Percentiles rank a stretch among this genome's conserved stretches.
phyloP scores from a whole-genome alignment of 306 rosid species.

The Rosa rugosa region DNA sequence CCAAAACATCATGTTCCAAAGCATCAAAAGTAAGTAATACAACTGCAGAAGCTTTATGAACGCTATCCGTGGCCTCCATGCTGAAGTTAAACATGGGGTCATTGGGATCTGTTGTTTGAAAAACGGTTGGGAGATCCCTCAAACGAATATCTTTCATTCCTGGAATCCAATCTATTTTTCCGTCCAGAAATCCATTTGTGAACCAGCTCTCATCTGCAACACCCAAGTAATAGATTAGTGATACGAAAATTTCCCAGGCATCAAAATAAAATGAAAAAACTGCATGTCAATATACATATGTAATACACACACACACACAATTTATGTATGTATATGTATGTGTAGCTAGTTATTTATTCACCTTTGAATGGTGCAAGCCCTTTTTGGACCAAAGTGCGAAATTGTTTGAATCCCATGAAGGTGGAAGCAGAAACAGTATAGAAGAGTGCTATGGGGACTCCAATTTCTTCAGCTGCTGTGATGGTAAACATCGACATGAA shows the following conservation, averaged over 20 bases:
- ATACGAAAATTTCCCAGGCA: background rate
- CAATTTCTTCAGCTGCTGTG: constrained; percentile 10
- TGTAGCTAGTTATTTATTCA: background rate
- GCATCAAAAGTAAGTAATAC: no score
- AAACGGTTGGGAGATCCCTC: constrained; percentile 1
- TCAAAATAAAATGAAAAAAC: background rate
- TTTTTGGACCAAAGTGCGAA: constrained; percentile 5
- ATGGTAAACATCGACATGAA: constrained; percentile 3
- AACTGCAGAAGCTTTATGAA: no score
- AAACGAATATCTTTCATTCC: background rate
- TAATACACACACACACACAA: background rate
- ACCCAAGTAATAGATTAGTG: background rate
- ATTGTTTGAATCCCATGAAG: constrained; percentile 5
- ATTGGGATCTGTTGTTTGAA: background rate
- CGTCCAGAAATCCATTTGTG: background rate
- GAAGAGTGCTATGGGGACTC: background rate
- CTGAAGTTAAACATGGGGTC: background rate
- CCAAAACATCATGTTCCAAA: no score
- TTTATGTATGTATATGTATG: background rate
- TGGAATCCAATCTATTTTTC: constrained; percentile 7
- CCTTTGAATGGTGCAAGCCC: constrained; percentile 15
- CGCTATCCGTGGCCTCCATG: background rate
- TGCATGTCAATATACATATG: background rate
- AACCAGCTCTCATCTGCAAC: constrained; percentile 2
- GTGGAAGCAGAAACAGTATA: background rate